Base-by-base conservation (phyloP, 805 yeast genomes). In the Tetrapisispora iriomotensis region DNA sequence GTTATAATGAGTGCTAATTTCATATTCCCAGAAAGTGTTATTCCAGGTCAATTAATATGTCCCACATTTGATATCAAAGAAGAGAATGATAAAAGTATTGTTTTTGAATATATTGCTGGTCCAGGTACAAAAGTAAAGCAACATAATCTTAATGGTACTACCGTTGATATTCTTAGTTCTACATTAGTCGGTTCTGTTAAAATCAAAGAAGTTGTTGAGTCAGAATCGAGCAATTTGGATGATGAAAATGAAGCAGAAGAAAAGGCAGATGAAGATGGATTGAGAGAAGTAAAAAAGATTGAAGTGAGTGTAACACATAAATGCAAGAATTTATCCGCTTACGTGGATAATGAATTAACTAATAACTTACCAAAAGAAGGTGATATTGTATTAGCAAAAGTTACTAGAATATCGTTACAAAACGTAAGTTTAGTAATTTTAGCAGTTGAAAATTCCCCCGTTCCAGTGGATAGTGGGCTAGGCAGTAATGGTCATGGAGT, bases 11-110 rank as follows among this genome's bases (percentile, higher is more conserved):
- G 26, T 8, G 19, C 20, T 22, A 26, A 21, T 18, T 40, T 47
- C 20, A 35, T 40, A 8, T 36, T 54, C 13, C 79, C 80, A 17
- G 61, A 65, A 24, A 55, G 57, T 27, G 84, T 72, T 2, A 67
- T 79, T n/a, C 95, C 96, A 1, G 95, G 96, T 0, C 95, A 86
- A 50, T 72, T 79, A 30, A 66, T 86, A 19, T 71, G 77, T 15
- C 88, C 92, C 1, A 63, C 69, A 6, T 68, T 64, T 49, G 67
- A 68, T 8, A 39, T 60, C 4, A 46, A 53, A 1, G 65, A 64
- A 13, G 46, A 50, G 6, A 62, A 61, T n/a, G 43, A 40, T 8
- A 51, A 50, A 8, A 56, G 56, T 13, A 33, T 47, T 8, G 54
- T 70, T 2, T 58, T 66, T 30, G 69, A 67, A 41, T 84, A 71